Base-by-base conservation (phyloP, 2,329 filamentous ascomycete genomes). In the Venturia effusa region DNA sequence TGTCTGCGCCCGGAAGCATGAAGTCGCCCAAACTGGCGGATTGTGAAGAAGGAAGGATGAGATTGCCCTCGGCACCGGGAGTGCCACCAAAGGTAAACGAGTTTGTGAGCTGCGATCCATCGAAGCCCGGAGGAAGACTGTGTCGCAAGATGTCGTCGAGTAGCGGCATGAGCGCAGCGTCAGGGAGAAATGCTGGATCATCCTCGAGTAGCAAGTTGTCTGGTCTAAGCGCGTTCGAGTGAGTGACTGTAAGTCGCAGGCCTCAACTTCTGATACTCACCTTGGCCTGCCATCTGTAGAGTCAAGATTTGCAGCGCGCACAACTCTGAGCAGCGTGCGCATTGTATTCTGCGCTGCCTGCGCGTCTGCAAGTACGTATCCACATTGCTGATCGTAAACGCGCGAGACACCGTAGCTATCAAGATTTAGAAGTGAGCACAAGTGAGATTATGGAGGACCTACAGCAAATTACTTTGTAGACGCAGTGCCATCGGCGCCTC, bases 401-500 rank as follows among this genome's bases (percentile, higher is more conserved):
- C 89, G 84, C 3, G 91, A 88, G 19, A 96, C 84, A 5, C 92
- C 92, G 72, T 88, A 92, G 34, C 83, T 85, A 22, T 15, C 10
- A 7, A 55, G 34, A 15, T 30, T 54, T 19, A 57, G 30, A 37
- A 54, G 4, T 61, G 40, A 43, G 17, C 6, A 40, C 10, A 41
- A 27, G 11, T 64, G 68, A 3, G 61, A 10, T 32, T 17, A 24
- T 19, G 39, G 17, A n/a, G 27, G 40, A 70, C 81, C 72, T 72
- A 88, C 84, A 99, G 84, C 22, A 99, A 81, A 69, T 88, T 97
- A 19, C 92, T 89, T 72, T 97, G 93, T 27, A 99, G 83, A 41
- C 94, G 87, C 67, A 99, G 76, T 4, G 94, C 93, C 77, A 99
- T 88, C 2, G 94, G 94, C 1, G 89, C 90, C 6, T 88, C 89